A percentile compares a stretch with the other conserved stretches of the same genome.
These are phyloP conservation scores for Rosa multiflora DNA, from an alignment of 306 rosid species.

Conservation along the genomic window DNA sequence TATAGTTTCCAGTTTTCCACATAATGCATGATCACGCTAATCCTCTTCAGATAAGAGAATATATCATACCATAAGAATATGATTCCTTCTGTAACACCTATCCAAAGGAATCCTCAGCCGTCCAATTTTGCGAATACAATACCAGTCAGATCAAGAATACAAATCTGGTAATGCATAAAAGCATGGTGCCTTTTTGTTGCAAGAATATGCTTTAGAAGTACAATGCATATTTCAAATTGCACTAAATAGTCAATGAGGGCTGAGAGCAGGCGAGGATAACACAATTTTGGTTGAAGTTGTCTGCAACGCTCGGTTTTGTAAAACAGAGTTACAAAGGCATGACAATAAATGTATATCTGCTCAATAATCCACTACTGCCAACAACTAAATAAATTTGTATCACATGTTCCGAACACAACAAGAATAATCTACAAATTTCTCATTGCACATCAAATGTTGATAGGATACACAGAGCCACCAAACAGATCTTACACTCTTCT, in stretches of 20 bases:
- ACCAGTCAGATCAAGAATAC: background rate
- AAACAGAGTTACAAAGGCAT: background rate
- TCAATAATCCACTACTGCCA: background rate
- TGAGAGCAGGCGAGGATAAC: background rate
- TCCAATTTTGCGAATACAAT: background rate
- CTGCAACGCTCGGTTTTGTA: background rate
- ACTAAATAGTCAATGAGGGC: background rate
- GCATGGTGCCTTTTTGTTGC: background rate
- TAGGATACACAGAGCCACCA: background rate
- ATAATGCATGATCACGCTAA: background rate
- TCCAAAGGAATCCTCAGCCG: background rate
- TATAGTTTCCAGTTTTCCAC: no score
- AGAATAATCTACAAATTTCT: background rate
- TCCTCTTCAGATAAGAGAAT: background rate
- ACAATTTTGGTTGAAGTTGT: background rate
- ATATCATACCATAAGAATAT: background rate
- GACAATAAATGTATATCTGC: background rate
- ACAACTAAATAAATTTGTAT: background rate
- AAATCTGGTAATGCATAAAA: background rate
- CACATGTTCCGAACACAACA: background rate
- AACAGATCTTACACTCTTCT: constrained; percentile 8
- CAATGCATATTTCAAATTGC: background rate
- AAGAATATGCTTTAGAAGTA: no score
- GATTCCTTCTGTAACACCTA: background rate
- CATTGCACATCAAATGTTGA: background rate